These are phyloP conservation scores for Lipomyces anomalus DNA, from an alignment of 805 yeast genomes.

Conservation along the genomic window DNA sequence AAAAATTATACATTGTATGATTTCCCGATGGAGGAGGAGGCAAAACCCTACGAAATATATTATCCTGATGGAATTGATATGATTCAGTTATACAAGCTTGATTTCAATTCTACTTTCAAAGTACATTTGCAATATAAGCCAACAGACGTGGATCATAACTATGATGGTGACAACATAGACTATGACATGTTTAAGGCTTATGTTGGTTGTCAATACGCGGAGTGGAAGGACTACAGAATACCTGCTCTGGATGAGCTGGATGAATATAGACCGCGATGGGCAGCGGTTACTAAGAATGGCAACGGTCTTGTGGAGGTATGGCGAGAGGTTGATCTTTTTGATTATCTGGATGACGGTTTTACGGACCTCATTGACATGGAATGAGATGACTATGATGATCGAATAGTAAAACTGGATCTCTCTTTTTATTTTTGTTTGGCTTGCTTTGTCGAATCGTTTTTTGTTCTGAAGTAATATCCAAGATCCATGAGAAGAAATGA, in stretches of 20 bases:
- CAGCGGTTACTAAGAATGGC: conserved; percentile 55
- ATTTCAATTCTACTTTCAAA: conserved; percentile 16
- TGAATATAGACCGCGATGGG: conserved; percentile 59
- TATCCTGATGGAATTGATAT: conserved; percentile 19
- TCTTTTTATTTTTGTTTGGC: too few relatives aligned
- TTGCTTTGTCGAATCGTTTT: too few relatives aligned
- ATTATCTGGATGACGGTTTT: neutral
- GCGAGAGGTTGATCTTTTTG: conserved; percentile 42
- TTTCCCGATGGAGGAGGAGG: neutral
- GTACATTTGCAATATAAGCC: conserved; percentile 20
- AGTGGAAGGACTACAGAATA: conserved; percentile 51
- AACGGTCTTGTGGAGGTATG: conserved; percentile 64
- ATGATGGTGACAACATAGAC: conserved; percentile 1
- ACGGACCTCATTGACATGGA: too few relatives aligned
- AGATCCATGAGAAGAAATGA: too few relatives aligned
- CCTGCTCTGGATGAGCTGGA: conserved; percentile 71
- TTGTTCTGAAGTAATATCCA: too few relatives aligned
- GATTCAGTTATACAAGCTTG: conserved; percentile 21
- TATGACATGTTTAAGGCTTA: conserved; percentile 46
- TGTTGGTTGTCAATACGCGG: conserved; percentile 75
- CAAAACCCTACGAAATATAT: conserved; percentile 9
- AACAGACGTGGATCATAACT: conserved; percentile 32
- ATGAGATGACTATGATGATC: too few relatives aligned
- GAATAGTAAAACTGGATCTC: too few relatives aligned
- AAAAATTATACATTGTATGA: conserved; percentile 6